A percentile compares a stretch with the other conserved stretches of the same genome.
These are phyloP conservation scores for Trametes meyenii DNA, from an alignment of 768 basidiomycete genomes.

Conservation along the genomic window DNA sequence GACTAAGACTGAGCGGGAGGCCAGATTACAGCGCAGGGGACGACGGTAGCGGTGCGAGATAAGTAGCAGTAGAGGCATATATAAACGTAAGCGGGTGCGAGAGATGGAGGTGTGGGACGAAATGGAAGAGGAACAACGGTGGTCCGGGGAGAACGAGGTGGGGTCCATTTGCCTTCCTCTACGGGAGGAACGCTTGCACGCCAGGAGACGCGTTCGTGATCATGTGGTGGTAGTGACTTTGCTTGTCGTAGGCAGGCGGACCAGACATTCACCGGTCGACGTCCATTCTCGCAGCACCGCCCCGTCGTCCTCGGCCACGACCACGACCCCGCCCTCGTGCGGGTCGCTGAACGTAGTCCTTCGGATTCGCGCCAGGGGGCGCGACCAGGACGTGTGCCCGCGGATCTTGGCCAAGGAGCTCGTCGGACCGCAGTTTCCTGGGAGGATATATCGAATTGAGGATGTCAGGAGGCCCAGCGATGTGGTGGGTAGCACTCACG, in stretches of 20 bases:
- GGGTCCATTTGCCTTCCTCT: too few relatives aligned
- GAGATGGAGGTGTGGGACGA: neutral
- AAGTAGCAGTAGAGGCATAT: neutral
- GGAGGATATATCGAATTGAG: neutral
- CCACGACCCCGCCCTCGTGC: constrained; percentile 31
- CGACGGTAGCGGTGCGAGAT: neutral
- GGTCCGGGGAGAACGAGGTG: too few relatives aligned
- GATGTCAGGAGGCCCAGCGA: neutral
- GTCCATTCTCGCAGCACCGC: constrained; percentile 52
- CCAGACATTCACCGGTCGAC: constrained; percentile 43
- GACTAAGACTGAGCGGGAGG: neutral
- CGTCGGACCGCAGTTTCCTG: constrained; percentile 88
- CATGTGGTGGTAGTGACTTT: neutral
- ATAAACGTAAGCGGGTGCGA: neutral
- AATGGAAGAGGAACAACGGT: too few relatives aligned
- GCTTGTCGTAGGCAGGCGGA: neutral
- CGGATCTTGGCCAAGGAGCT: constrained; percentile 62
- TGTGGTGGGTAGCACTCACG: constrained; percentile 47
- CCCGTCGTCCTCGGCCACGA: constrained; percentile 34
- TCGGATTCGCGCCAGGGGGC: constrained; percentile 65
- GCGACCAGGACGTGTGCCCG: constrained; percentile 69
- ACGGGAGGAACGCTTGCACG: too few relatives aligned
- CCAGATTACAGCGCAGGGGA: neutral
- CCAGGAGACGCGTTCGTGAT: neutral
- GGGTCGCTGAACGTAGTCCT: constrained; percentile 47